Evolutionary conservation across 179 eudicot species (phyloP).

Genomic region (Silene noctiflora): DNA sequence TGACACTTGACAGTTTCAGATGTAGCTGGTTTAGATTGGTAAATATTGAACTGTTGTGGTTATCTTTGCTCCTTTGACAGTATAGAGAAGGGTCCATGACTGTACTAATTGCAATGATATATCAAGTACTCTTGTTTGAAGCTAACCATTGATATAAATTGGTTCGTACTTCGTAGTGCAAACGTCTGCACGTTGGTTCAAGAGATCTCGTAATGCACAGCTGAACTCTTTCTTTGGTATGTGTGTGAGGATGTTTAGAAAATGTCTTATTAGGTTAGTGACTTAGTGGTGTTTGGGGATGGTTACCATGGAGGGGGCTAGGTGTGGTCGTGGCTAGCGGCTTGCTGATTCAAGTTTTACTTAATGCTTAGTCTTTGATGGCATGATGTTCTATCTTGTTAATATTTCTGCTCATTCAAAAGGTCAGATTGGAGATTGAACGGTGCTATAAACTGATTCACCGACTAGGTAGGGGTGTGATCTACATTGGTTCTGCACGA

Average conservation of each 20-base stretch:
- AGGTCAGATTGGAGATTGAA: constrained; percentile 87
- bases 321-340: no score
- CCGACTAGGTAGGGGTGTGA: constrained; percentile 85
- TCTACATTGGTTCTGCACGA: constrained; percentile 87
- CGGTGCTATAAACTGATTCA: constrained; percentile 79
- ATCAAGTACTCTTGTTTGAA: background rate
- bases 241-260: background rate
- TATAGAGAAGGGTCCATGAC: background rate
- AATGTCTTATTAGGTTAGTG: background rate
- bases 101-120: background rate
- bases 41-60: background rate
- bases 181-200: background rate
- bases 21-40: no score
- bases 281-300: background rate
- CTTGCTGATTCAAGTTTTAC: background rate
- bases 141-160: background rate
- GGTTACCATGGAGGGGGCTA: no score
- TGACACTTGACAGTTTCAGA: background rate
- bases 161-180: background rate
- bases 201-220: background rate
- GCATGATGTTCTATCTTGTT: constrained; percentile 1
- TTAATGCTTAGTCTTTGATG: background rate
- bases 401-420: constrained; percentile 4
- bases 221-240: background rate
- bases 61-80: background rate